Percentiles rank a stretch among this genome's conserved stretches.
Conservation (phyloP, 805 yeast genomes). For the Wickerhamomyces tratensis region DNA sequence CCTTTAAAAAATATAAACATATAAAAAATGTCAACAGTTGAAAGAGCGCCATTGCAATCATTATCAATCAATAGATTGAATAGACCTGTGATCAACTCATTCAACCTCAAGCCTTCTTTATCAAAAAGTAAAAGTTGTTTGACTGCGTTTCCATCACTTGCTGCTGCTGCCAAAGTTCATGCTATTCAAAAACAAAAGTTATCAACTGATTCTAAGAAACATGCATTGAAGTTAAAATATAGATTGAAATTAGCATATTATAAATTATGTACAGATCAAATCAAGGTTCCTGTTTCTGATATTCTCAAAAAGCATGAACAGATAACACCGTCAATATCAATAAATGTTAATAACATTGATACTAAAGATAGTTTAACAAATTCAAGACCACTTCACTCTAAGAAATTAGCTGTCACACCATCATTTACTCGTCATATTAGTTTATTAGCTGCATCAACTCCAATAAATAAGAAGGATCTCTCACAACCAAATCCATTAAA, state of each 20-base stretch:
- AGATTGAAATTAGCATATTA: constrained; percentile 43
- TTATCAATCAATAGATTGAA: constrained; percentile 11
- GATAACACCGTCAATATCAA: neutral
- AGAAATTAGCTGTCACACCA: constrained; percentile 8
- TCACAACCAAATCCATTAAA: neutral
- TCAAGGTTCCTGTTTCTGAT: constrained; percentile 21
- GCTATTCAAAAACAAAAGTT: neutral
- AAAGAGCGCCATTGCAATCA: constrained; percentile 12
- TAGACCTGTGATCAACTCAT: neutral
- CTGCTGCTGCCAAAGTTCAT: neutral
- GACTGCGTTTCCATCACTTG: neutral
- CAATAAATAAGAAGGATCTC: constrained; percentile 6
- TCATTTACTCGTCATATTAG: constrained; percentile 20
- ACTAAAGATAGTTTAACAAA: no score
- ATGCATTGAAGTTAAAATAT: constrained; percentile 33
- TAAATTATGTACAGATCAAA: constrained; percentile 40
- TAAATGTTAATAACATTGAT: no score
- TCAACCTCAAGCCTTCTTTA: neutral
- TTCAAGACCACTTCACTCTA: no score
- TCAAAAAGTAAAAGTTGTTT: neutral
- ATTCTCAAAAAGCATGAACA: constrained; percentile 15
- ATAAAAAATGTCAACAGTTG: constrained; percentile 8
- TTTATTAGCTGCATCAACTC: constrained; percentile 25
- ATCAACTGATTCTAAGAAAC: constrained; percentile 1
- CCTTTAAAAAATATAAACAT: neutral